A percentile compares a stretch with the other conserved stretches of the same genome.
These are phyloP conservation scores for Chlamydomonas sp. DNA, from an alignment of 139 green algal species.

Conservation along the genomic window DNA sequence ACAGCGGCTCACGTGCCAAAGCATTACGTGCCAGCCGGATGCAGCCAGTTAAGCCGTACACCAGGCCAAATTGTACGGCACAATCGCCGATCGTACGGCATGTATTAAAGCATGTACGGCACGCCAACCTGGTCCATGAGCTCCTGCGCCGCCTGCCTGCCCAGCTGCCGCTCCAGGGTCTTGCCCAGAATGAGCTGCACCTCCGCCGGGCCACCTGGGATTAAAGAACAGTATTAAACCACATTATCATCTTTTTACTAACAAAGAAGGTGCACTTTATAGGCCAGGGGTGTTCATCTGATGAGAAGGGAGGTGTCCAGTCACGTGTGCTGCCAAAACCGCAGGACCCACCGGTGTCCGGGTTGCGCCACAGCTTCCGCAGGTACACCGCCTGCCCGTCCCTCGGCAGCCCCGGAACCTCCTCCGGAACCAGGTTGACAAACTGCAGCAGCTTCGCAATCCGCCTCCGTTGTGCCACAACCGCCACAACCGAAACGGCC, in stretches of 20 bases:
- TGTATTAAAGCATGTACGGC: background rate
- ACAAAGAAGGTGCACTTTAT: too few species aligned
- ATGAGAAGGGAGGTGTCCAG: too few species aligned
- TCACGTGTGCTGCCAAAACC: background rate
- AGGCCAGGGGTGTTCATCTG: too few species aligned
- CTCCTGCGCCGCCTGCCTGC: background rate
- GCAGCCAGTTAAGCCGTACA: too few species aligned
- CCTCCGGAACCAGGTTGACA: slow-evolving; percentile 38
- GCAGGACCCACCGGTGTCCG: background rate
- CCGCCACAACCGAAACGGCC: slow-evolving; percentile 30
- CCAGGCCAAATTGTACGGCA: too few species aligned
- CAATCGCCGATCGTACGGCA: too few species aligned
- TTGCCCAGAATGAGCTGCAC: slow-evolving; percentile 58
- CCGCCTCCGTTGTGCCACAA: slow-evolving; percentile 36
- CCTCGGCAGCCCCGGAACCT: background rate
- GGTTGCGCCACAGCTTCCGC: slow-evolving; percentile 39
- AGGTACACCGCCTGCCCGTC: slow-evolving; percentile 21
- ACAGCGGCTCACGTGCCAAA: too few species aligned
- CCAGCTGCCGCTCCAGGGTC: slow-evolving; percentile 46
- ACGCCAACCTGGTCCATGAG: slow-evolving; percentile 18
- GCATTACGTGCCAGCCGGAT: too few species aligned
- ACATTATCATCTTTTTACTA: too few species aligned
- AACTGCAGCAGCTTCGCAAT: slow-evolving; percentile 52
- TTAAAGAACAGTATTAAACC: background rate
- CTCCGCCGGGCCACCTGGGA: slow-evolving; percentile 21